Base-by-base conservation (phyloP, 768 basidiomycete species). In the Pulveroboletus frians region DNA sequence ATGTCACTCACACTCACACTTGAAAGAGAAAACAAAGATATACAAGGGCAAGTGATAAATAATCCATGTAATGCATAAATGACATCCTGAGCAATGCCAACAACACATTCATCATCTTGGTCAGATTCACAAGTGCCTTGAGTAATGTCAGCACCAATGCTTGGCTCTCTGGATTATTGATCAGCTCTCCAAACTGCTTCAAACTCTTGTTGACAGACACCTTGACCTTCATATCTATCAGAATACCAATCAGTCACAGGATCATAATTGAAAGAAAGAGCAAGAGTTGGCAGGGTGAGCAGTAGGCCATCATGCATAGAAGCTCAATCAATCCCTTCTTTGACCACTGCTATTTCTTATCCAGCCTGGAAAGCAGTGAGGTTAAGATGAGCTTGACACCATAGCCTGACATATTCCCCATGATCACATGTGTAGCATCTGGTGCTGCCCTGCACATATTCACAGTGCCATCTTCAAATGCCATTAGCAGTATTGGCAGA, bases 111-210 rank as follows among this genome's bases (percentile, higher is more conserved):
- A 87, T 78, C 4, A 91, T 97, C 72, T 92, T 96, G 0, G 80
- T 80, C 8, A 96, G 96, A 68, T 99, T 94, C 27, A 95, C 92
- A 53, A 99, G 76, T 1, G 96, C 96, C 65, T 92, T 97, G 58
- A 98, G 80, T 54, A 98, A 80, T 9, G 85, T 77, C 6, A 88
- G 89, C 15, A 93, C 92, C 52, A 99, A 75, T 8, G 82, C 81
- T 65, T 95, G 90, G 52, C 98, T 92, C 70, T 99, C 96, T 0
- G 96, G 96, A 61, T 98, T 99, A 68, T 78, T 92, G 63, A 97
- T 93, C 48, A 99, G 96, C 69, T 98, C 96, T 29, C 96, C 96
- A 65, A 99, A 98, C 64, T 91, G 88, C 68, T 98, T 97, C 69
- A 99, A 71, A 68, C 90, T 92, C 70, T 88, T 87, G 72, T 97